Evolutionary conservation across 495 filamentous ascomycete species (phyloP).

Genomic region (Trypethelium eluteriae): DNA sequence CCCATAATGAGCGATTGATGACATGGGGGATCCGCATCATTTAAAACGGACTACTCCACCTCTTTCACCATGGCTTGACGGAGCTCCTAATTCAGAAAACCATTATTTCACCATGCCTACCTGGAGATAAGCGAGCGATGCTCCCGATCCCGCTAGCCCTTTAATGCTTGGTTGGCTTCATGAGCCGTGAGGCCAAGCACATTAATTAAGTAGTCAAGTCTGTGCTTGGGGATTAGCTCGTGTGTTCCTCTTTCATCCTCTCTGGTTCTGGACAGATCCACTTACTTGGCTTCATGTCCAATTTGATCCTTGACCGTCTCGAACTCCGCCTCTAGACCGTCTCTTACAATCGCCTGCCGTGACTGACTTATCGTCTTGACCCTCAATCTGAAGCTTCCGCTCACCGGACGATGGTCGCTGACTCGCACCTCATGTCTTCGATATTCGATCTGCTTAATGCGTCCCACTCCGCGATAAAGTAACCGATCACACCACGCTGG

Average conservation of each 20-base stretch:
- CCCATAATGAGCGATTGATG: conserved; percentile 8
- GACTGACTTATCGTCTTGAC: conserved; percentile 69
- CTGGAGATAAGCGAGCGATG: conserved; percentile 6
- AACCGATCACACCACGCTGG: conserved; percentile 96
- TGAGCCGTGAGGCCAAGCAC: conserved; percentile 29
- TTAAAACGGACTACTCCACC: not conserved
- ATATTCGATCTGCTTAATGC: conserved; percentile 82
- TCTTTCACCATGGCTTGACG: not conserved
- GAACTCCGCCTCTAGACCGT: conserved; percentile 62
- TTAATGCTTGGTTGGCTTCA: conserved; percentile 22
- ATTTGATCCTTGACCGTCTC: conserved; percentile 57
- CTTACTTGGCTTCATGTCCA: conserved; percentile 56
- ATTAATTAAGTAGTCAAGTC: conserved; percentile 34
- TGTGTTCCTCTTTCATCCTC: not conserved
- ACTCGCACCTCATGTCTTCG: conserved; percentile 78
- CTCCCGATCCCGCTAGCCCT: conserved; percentile 4
- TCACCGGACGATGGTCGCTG: conserved; percentile 90
- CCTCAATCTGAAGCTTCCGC: conserved; percentile 67
- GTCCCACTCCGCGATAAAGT: conserved; percentile 73
- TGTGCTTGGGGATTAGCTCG: conserved; percentile 14
- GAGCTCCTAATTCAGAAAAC: not conserved
- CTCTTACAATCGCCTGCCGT: conserved; percentile 58
- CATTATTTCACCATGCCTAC: not conserved
- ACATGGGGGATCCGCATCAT: not conserved
- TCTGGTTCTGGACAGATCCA: conserved; percentile 2